Percentiles rank a stretch among this genome's conserved stretches.
phyloP scores from a whole-genome alignment of 2,329 filamentous ascomycete genomes.

The Chrysosporium keratinophilum region DNA sequence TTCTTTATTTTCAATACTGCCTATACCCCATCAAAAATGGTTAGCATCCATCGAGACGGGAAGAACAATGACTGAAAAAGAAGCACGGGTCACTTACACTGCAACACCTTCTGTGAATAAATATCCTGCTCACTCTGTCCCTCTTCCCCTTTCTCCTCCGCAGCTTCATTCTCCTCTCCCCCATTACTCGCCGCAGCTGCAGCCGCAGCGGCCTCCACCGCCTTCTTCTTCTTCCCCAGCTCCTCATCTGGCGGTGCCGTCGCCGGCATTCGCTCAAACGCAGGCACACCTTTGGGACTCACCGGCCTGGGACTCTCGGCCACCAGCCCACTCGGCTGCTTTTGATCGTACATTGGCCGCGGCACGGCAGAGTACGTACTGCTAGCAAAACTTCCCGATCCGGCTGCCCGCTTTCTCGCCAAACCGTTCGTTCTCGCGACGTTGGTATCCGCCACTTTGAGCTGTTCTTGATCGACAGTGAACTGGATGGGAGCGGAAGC shows the following conservation, averaged over 20 bases:
- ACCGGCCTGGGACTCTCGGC: slow-evolving; percentile 56
- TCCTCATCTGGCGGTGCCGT: slow-evolving; percentile 56
- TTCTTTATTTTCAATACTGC: slow-evolving; percentile 95
- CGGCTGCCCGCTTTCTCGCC: slow-evolving; percentile 59
- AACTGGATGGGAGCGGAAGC: slow-evolving; percentile 96
- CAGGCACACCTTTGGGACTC: slow-evolving; percentile 34
- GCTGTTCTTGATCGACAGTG: slow-evolving; percentile 92
- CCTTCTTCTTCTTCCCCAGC: slow-evolving; percentile 45
- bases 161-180: slow-evolving; percentile 15
- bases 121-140: slow-evolving; percentile 72
- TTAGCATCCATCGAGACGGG: slow-evolving; percentile 11
- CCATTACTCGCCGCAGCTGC: slow-evolving; percentile 23
- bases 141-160: slow-evolving; percentile 21
- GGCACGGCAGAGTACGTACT: slow-evolving; percentile 53
- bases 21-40: slow-evolving; percentile 35
- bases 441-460: slow-evolving; percentile 76
- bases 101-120: slow-evolving; percentile 82
- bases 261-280: slow-evolving; percentile 55
- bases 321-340: slow-evolving; percentile 24
- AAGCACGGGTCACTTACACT: slow-evolving; percentile 52
- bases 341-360: slow-evolving; percentile 50
- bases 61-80: background rate
- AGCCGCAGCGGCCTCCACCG: slow-evolving; percentile 11
- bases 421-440: slow-evolving; percentile 51
- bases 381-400: slow-evolving; percentile 48